Percentiles rank a stretch among this genome's conserved stretches.
These are phyloP conservation scores for Phytophthora tentaculata DNA, from an alignment of 352 stramenopile species.

Conservation along the genomic window DNA sequence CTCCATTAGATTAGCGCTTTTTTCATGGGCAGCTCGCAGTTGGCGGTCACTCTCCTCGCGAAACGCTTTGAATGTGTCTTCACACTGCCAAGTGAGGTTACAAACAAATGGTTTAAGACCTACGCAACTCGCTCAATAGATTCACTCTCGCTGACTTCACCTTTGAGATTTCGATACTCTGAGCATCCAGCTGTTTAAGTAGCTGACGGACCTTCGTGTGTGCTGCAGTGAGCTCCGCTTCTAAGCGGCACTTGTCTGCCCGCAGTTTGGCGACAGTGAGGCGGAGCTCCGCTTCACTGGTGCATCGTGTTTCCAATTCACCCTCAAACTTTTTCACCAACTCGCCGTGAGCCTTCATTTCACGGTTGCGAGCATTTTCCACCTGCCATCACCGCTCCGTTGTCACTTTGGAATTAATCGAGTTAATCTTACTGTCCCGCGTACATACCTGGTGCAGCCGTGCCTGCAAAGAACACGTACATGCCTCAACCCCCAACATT, in stretches of 20 bases:
- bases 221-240: conserved; percentile 37
- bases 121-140: too few species aligned
- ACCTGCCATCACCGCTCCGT: conserved; percentile 37
- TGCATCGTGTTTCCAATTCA: conserved; percentile 31
- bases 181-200: conserved; percentile 23
- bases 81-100: conserved; percentile 11
- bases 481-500: conserved; percentile 15
- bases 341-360: conserved; percentile 58
- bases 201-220: conserved; percentile 25
- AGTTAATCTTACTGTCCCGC: background rate
- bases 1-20: conserved; percentile 14
- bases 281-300: conserved; percentile 45
- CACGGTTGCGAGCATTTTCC: conserved; percentile 48
- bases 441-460: conserved; percentile 55
- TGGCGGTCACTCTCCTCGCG: conserved; percentile 19
- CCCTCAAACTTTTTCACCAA: conserved; percentile 42
- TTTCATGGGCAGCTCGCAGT: conserved; percentile 9
- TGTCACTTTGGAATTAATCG: too few species aligned
- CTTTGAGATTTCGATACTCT: conserved; percentile 15
- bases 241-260: conserved; percentile 50
- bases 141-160: conserved; percentile 14
- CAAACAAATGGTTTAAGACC: too few species aligned
- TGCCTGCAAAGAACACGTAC: conserved; percentile 38
- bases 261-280: conserved; percentile 48
- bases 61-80: conserved; percentile 13